Conservation (phyloP, 345 rosid genomes). For the Melastoma malabathricum region DNA sequence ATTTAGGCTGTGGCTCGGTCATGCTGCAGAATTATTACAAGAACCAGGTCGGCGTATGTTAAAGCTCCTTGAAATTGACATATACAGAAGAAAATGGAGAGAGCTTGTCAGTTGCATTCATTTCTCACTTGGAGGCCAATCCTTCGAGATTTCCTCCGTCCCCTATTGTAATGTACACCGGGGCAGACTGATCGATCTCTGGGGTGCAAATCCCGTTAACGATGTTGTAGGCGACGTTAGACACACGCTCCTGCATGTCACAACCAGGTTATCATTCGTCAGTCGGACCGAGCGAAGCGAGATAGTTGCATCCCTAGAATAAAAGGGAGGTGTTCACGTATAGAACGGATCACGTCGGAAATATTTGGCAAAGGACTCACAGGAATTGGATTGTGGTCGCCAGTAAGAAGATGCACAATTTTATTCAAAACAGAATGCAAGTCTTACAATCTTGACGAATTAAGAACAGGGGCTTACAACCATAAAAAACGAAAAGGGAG, state of each 20-base stretch:
- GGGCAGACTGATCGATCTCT: conserved; percentile 51
- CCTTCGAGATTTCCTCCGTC: conserved; percentile 92
- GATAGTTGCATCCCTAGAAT: neutral
- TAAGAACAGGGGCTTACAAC: no score
- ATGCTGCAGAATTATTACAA: conserved; percentile 32
- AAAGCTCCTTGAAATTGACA: neutral
- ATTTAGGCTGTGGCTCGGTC: conserved; percentile 79
- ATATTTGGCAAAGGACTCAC: no score
- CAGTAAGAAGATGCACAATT: no score
- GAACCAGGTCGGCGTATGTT: neutral
- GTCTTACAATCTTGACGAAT: no score
- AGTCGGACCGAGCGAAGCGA: neutral
- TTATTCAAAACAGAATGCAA: no score
- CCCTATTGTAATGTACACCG: conserved; percentile 69
- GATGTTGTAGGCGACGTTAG: conserved; percentile 61
- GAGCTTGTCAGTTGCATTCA: no score
- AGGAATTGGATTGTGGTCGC: no score
- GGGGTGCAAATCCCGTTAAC: conserved; percentile 50
- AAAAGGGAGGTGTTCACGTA: no score
- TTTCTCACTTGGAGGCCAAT: conserved; percentile 52
- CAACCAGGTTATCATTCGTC: neutral
- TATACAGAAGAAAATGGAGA: neutral
- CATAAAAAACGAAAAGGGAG: no score
- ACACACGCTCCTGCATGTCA: conserved; percentile 52
- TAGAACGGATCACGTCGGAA: no score